Conservation (phyloP, 108 stramenopile genomes). For the Chaetoceros muelleri region DNA sequence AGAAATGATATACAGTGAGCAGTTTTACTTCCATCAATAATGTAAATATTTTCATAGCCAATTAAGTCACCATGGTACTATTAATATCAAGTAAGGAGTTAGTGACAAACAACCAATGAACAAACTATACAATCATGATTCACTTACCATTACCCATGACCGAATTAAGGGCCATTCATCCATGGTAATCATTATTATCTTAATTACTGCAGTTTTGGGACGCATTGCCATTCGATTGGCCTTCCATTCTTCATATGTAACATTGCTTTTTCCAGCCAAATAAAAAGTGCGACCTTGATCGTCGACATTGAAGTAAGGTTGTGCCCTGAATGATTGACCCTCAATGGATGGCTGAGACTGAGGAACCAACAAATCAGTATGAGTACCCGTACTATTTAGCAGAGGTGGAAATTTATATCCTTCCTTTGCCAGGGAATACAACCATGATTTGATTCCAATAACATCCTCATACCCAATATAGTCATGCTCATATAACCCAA, state of each 20-base stretch:
- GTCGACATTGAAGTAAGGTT: slow-evolving; percentile 4
- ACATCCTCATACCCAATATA: slow-evolving; percentile 13
- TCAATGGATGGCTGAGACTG: slow-evolving; percentile 4
- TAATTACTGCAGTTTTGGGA: too few relatives aligned
- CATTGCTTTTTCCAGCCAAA: neutral
- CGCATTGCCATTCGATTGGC: neutral
- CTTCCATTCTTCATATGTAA: neutral
- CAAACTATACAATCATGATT: too few relatives aligned
- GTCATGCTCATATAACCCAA: slow-evolving; percentile 36
- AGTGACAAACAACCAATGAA: too few relatives aligned
- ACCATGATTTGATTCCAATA: neutral
- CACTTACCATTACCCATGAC: too few relatives aligned
- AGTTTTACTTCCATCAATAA: slow-evolving; percentile 11
- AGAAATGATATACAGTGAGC: slow-evolving; percentile 4
- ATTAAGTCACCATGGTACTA: slow-evolving; percentile 12
- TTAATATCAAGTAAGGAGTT: too few relatives aligned
- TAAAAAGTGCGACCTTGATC: neutral
- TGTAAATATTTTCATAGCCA: slow-evolving; percentile 15
- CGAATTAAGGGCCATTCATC: slow-evolving; percentile 15
- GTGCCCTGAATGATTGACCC: slow-evolving; percentile 4
- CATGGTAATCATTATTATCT: slow-evolving; percentile 12
- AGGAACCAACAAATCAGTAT: too few relatives aligned
- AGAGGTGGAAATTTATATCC: slow-evolving; percentile 3
- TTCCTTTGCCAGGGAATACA: neutral
- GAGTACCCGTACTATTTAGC: too few relatives aligned